Base-by-base conservation (phyloP, 148 eudicot genomes). In the Heliamphora exappendiculata region DNA sequence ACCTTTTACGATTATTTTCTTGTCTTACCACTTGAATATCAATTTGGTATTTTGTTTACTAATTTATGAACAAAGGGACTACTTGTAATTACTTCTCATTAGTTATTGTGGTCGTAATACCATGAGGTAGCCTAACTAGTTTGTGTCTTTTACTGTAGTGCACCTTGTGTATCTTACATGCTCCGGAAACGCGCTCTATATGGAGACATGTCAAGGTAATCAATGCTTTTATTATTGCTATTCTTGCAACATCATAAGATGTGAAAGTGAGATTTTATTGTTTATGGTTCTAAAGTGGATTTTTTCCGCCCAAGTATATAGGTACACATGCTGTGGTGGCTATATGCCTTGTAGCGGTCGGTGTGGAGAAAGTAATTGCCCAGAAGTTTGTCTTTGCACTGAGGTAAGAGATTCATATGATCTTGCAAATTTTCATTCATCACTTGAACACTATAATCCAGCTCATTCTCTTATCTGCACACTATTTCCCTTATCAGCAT, bases 271-370 rank as follows among this genome's bases (percentile, higher is more conserved):
- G 37, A 26, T n/a, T 70, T 19, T 33, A 11, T 33, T 71, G 20
- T 53, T 70, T 53, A 26, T 1, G 19, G 13, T 4, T 34, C 29
- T 49, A 7, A 22, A 28, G 31, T 44, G 9, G 3, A 13, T 39
- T 33, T 66, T 33, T 20, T 4, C 20, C 8, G 17, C 10, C 19
- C 39, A n/a, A 14, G 44, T 20, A 26, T 60, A 74, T 73, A 95
- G 98, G 88, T 95, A 95, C 79, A 81, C 81, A 24, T 95, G 98
- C 81, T 95, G 98, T 80, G 98, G 86, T 74, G 98, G 98, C 58
- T 95, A 95, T 78, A 88, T 91, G 98, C 97, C 98, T 67, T 92
- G 98, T 79, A 95, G 98, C 89, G 98, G 98, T 36, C 81, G 91
- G n/a, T 95, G 98, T 85, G 97, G 97, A 49, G 98, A 95, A 85